Evolutionary conservation across 225 moss, liverwort and hornwort species (phyloP).

Genomic region (Takakia lepidozioides): DNA sequence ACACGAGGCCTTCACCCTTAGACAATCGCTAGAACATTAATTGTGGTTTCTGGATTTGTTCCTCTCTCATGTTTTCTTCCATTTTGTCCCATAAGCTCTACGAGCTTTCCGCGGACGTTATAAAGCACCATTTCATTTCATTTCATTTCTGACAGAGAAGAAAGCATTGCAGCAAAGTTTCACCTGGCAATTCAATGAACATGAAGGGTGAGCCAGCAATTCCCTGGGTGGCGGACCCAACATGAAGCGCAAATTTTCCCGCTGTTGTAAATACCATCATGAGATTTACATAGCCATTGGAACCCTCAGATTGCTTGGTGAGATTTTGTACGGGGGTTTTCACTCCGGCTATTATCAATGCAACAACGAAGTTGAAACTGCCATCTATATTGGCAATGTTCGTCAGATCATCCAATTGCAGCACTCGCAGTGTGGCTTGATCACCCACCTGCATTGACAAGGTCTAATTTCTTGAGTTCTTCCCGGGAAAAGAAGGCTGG

Average conservation of each 20-base stretch:
- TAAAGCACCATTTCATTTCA: no score
- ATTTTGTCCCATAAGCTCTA: no score
- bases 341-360: not conserved
- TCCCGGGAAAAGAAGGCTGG: not conserved
- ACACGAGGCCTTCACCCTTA: no score
- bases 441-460: not conserved
- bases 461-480: not conserved
- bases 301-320: not conserved
- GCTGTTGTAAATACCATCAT: constrained; percentile 1
- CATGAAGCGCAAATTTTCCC: not conserved
- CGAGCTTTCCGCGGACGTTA: no score
- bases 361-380: not conserved
- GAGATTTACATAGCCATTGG: not conserved
- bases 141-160: no score
- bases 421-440: not conserved
- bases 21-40: no score
- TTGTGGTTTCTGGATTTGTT: no score
- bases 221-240: not conserved
- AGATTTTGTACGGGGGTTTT: not conserved
- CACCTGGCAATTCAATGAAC: no score
- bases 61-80: no score
- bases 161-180: no score
- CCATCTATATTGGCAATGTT: not conserved
- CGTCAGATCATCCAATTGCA: not conserved
- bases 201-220: no score